Percentiles rank a stretch among this genome's conserved stretches.
Evolutionary conservation across 345 rosid genomes (phyloP).

Genomic region (Eucalyptus globulus): DNA sequence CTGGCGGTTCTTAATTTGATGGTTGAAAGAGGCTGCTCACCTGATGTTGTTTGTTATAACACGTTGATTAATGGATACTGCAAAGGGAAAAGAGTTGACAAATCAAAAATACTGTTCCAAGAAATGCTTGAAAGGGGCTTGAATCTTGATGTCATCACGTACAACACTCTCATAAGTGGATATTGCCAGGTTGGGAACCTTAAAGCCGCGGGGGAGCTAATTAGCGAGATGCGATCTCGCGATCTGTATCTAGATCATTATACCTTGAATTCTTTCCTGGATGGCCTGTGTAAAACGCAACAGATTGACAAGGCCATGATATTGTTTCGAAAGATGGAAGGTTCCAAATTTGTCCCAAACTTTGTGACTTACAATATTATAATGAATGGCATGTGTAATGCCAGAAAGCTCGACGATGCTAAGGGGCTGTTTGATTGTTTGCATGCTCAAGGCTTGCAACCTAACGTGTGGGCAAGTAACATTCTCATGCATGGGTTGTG

Average conservation of each 20-base stretch:
- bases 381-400: no score
- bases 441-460: no score
- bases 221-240: neutral
- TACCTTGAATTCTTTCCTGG: neutral
- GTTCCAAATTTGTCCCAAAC: no score
- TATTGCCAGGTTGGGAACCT: neutral
- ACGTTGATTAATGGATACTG: neutral
- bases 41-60: rapidly evolving
- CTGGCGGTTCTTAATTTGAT: neutral
- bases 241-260: neutral
- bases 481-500: no score
- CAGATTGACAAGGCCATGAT: neutral
- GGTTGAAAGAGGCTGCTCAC: neutral
- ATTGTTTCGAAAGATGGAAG: no score
- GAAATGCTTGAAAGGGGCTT: neutral
- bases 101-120: neutral
- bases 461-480: no score
- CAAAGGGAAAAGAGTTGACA: neutral
- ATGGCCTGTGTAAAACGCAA: neutral
- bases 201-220: neutral
- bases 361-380: no score
- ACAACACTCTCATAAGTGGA: neutral
- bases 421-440: no score
- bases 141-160: neutral
- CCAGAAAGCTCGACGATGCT: no score